These are phyloP conservation scores for Penicillium cinerascens DNA, from an alignment of 495 filamentous ascomycete species.

Conservation along the genomic window DNA sequence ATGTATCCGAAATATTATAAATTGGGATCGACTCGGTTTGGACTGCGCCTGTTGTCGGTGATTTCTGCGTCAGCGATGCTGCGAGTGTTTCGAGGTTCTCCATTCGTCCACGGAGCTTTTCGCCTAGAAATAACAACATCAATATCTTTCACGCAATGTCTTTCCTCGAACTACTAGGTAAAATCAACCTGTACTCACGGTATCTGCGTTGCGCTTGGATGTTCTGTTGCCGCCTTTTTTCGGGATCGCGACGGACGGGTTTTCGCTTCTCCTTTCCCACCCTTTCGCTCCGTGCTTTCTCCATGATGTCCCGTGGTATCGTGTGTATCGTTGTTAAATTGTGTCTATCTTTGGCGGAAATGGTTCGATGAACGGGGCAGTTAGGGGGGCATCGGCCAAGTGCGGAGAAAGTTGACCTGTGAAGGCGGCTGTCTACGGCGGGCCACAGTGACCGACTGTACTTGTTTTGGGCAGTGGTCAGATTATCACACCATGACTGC, in stretches of 20 bases:
- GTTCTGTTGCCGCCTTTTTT: constrained; percentile 30
- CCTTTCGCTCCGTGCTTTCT: too few relatives aligned
- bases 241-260: constrained; percentile 27
- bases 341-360: too few relatives aligned
- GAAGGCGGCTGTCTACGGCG: too few relatives aligned
- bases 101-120: constrained; percentile 21
- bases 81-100: constrained; percentile 20
- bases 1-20: constrained; percentile 2
- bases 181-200: constrained; percentile 11
- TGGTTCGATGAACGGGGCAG: too few relatives aligned
- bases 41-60: background rate
- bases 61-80: background rate
- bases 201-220: constrained; percentile 29
- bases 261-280: constrained; percentile 19
- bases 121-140: constrained; percentile 4
- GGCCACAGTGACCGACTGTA: too few relatives aligned
- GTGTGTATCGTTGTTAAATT: too few relatives aligned
- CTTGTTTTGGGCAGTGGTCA: too few relatives aligned
- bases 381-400: too few relatives aligned
- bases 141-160: background rate
- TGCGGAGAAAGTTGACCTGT: too few relatives aligned
- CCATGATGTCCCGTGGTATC: too few relatives aligned
- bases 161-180: background rate
- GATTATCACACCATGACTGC: too few relatives aligned
- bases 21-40: background rate